Percentiles rank a stretch among this genome's conserved stretches.
Evolutionary conservation across 139 green algal genomes (phyloP).

Genomic region (Haematococcus sp.): DNA sequence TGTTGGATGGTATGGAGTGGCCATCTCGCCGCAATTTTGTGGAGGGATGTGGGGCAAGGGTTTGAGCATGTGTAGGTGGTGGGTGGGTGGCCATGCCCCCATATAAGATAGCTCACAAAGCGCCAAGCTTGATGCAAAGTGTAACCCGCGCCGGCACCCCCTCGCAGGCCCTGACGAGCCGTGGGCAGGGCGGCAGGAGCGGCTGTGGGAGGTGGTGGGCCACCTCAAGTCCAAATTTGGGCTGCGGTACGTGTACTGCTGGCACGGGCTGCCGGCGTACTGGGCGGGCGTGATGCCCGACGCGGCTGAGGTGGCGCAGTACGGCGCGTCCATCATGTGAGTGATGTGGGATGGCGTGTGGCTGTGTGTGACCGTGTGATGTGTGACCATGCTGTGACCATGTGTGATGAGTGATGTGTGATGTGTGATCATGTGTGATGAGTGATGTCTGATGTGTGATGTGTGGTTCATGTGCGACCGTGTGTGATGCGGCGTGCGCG

Average conservation of each 20-base stretch:
- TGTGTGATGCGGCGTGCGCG: too few relatives aligned
- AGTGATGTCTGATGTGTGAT: too few relatives aligned
- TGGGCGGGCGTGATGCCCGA: conserved; percentile 83
- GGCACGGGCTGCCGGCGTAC: conserved; percentile 93
- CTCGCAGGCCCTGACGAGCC: conserved; percentile 22
- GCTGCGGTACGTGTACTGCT: conserved; percentile 88
- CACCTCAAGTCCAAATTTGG: conserved; percentile 56
- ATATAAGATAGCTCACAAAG: too few relatives aligned
- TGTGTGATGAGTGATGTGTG: too few relatives aligned
- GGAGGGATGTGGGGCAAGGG: not conserved
- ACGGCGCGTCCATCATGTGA: conserved; percentile 32
- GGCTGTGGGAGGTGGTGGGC: conserved; percentile 65
- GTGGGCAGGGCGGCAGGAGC: conserved; percentile 41
- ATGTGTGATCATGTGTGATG: too few relatives aligned
- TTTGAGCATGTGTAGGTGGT: not conserved
- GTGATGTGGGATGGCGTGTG: not conserved
- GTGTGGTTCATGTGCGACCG: too few relatives aligned
- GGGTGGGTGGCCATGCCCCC: too few relatives aligned
- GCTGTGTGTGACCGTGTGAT: not conserved
- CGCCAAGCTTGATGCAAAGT: too few relatives aligned
- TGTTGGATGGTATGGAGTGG: too few relatives aligned
- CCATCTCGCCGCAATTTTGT: too few relatives aligned
- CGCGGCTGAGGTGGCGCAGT: conserved; percentile 7
- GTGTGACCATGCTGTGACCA: too few relatives aligned
- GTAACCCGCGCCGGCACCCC: too few relatives aligned